Evolutionary conservation across 2,329 filamentous ascomycete genomes (phyloP).

Genomic region (Verticillium alfalfae): DNA sequence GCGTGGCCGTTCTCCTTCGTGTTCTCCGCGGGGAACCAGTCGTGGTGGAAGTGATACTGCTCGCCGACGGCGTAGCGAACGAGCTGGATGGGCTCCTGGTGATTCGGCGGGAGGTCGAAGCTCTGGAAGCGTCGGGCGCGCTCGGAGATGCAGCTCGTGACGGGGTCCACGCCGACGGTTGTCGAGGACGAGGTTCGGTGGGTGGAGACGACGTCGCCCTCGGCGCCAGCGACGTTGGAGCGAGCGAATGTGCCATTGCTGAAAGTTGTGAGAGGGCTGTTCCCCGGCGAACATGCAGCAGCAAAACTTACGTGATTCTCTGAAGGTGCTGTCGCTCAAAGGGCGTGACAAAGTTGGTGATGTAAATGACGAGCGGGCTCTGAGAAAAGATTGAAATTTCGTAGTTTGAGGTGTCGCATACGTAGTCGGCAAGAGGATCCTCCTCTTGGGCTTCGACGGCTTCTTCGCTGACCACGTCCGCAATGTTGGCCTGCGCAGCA

Average conservation of each 20-base stretch:
- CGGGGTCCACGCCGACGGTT: slow-evolving; percentile 24
- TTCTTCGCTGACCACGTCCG: neutral
- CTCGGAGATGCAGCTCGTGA: slow-evolving; percentile 30
- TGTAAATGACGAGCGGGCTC: slow-evolving; percentile 32
- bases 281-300: no score
- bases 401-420: slow-evolving; percentile 24
- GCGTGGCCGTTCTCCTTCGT: slow-evolving; percentile 12
- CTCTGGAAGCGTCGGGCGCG: slow-evolving; percentile 31
- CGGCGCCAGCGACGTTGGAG: slow-evolving; percentile 25
- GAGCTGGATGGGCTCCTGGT: slow-evolving; percentile 32
- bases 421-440: slow-evolving; percentile 6
- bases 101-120: slow-evolving; percentile 22
- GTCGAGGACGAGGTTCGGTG: slow-evolving; percentile 31
- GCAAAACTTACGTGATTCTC: slow-evolving; percentile 21
- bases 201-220: slow-evolving; percentile 19
- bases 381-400: slow-evolving; percentile 24
- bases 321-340: slow-evolving; percentile 28
- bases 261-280: neutral
- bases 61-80: slow-evolving; percentile 30
- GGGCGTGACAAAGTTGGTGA: slow-evolving; percentile 27
- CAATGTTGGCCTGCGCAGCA: neutral
- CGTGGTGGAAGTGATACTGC: slow-evolving; percentile 34
- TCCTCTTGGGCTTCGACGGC: neutral
- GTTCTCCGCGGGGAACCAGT: slow-evolving; percentile 29
- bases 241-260: slow-evolving; percentile 29